Evolutionary conservation across 495 filamentous ascomycete species (phyloP).

Genomic region (Friedmanniomyces simplex): DNA sequence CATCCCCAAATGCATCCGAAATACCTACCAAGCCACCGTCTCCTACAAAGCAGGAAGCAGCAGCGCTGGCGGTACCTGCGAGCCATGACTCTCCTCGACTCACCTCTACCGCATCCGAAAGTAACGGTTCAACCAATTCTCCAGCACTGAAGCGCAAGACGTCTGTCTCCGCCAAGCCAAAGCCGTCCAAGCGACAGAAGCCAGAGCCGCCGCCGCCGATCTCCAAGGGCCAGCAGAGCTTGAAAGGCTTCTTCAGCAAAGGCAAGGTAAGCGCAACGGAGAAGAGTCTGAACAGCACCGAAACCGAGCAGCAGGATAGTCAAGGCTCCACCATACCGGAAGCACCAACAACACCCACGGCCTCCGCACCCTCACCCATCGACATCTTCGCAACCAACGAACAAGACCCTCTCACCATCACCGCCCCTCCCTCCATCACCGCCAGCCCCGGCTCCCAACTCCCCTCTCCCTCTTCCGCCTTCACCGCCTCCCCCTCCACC

Average conservation of each 20-base stretch:
- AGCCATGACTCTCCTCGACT: too few species aligned
- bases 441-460: not conserved
- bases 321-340: not conserved
- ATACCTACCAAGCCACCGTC: not conserved
- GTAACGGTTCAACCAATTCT: not conserved
- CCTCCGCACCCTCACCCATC: not conserved
- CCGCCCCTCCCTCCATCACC: constrained; percentile 18
- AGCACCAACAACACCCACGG: not conserved
- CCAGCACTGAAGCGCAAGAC: constrained; percentile 15
- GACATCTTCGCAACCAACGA: not conserved
- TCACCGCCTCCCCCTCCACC: constrained; percentile 1
- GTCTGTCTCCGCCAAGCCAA: constrained; percentile 4
- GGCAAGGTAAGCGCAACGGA: constrained; percentile 26
- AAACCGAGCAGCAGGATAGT: not conserved
- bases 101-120: not conserved
- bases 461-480: not conserved
- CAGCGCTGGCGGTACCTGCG: too few species aligned
- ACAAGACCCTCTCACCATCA: constrained; percentile 28
- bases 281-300: not conserved
- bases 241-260: constrained; percentile 75
- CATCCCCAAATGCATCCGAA: not conserved
- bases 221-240: constrained; percentile 56
- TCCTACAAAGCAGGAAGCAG: not conserved
- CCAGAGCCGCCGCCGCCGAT: constrained; percentile 22
- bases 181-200: constrained; percentile 40